Percentiles rank a stretch among this genome's conserved stretches.
Conservation (phyloP, 2,329 filamentous ascomycete species). For the Nothopassalora personata region DNA sequence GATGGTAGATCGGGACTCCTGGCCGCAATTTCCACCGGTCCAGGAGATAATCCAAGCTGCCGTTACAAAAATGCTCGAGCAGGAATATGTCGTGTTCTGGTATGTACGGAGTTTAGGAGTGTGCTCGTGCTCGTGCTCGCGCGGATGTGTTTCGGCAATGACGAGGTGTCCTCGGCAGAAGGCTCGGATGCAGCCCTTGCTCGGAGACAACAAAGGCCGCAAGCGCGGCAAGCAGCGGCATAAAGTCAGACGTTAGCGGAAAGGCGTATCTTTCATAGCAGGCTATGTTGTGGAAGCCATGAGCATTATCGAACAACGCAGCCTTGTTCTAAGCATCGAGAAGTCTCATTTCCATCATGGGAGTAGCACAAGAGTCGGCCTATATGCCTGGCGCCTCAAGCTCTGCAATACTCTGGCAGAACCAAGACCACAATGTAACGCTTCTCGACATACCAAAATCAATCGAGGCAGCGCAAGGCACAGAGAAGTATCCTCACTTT, state of each 20-base stretch:
- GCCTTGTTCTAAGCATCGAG: background rate
- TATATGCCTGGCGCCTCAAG: background rate
- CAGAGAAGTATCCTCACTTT: slow-evolving; percentile 35
- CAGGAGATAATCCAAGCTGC: background rate
- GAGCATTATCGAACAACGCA: no score
- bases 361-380: slow-evolving; percentile 6
- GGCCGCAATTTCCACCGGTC: background rate
- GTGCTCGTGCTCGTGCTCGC: background rate
- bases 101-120: background rate
- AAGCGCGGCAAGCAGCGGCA: background rate
- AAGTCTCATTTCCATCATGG: background rate
- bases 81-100: background rate
- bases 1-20: background rate
- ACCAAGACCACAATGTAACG: slow-evolving; percentile 45
- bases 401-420: slow-evolving; percentile 51
- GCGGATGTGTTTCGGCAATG: background rate
- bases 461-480: slow-evolving; percentile 60
- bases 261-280: background rate
- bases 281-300: no score
- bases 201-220: background rate
- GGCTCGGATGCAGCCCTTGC: background rate
- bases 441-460: slow-evolving; percentile 66
- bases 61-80: background rate
- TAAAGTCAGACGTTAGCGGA: background rate
- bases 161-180: background rate